phyloP scores from a whole-genome alignment of 352 stramenopile species.

The Globisporangium sylvaticum region DNA sequence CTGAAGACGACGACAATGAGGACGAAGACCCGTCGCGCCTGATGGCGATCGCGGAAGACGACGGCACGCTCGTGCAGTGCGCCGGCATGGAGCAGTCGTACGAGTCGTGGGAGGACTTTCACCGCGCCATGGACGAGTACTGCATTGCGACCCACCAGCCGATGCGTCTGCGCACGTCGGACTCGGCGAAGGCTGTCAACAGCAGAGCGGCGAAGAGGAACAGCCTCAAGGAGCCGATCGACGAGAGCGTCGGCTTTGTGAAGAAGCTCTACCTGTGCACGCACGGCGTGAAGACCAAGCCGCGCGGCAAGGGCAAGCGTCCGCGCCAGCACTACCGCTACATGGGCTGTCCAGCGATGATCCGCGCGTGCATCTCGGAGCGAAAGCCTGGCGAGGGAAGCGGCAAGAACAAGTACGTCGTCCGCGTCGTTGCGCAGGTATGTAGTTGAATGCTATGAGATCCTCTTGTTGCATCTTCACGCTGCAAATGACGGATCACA shows the following conservation, averaged over 20 bases:
- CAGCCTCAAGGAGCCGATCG: constrained; percentile 81
- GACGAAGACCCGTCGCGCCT: constrained; percentile 37
- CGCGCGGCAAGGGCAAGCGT: constrained; percentile 72
- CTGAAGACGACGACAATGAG: constrained; percentile 35
- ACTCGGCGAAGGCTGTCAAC: constrained; percentile 80
- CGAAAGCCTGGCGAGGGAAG: constrained; percentile 52
- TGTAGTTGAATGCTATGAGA: not conserved
- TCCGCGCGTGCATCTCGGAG: constrained; percentile 79
- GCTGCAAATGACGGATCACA: not conserved
- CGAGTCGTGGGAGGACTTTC: constrained; percentile 82
- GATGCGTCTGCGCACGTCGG: constrained; percentile 75
- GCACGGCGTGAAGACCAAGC: constrained; percentile 82
- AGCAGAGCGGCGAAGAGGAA: constrained; percentile 76
- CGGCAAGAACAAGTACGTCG: constrained; percentile 73
- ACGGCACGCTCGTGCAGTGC: constrained; percentile 63
- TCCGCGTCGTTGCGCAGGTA: constrained; percentile 79
- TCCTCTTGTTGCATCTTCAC: constrained; percentile 5
- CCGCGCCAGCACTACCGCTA: constrained; percentile 81
- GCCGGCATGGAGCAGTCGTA: constrained; percentile 69
- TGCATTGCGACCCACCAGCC: constrained; percentile 70
- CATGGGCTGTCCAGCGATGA: constrained; percentile 82
- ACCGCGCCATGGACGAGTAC: constrained; percentile 78
- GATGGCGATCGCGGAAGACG: constrained; percentile 52
- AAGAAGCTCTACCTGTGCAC: constrained; percentile 86
- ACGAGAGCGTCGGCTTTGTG: constrained; percentile 80